phyloP scores from a whole-genome alignment of 768 basidiomycete species.

The Stropharia rugosoannulata region DNA sequence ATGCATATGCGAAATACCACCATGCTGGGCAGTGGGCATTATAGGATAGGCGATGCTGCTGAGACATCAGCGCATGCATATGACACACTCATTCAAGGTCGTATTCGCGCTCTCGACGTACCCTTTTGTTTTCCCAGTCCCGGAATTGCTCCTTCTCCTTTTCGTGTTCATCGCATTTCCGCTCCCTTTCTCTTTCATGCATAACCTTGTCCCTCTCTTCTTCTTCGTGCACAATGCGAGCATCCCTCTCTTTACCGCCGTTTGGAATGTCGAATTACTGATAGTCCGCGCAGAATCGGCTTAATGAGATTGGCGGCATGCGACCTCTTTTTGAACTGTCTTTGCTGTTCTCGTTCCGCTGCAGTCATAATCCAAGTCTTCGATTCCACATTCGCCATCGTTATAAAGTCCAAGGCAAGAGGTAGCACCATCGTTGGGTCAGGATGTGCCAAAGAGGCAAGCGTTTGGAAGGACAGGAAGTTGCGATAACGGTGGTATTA shows the following conservation, averaged over 20 bases:
- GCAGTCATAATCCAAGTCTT: conserved; percentile 70
- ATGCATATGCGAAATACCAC: conserved; percentile 14
- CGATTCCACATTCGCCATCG: conserved; percentile 79
- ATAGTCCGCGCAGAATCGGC: conserved; percentile 50
- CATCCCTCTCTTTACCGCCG: conserved; percentile 24
- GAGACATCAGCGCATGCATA: conserved; percentile 30
- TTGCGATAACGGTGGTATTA: conserved; percentile 63
- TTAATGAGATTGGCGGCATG: conserved; percentile 49
- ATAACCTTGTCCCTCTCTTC: conserved; percentile 35
- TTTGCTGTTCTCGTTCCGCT: conserved; percentile 50
- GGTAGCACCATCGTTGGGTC: conserved; percentile 73
- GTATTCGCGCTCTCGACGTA: conserved; percentile 18
- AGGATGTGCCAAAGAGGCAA: conserved; percentile 67
- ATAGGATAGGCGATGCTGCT: conserved; percentile 33
- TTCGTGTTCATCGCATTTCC: conserved; percentile 21
- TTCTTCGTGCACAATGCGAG: conserved; percentile 30
- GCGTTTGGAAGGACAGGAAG: conserved; percentile 70
- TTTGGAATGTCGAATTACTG: conserved; percentile 49
- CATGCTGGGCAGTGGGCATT: conserved; percentile 14
- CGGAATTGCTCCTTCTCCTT: conserved; percentile 18
- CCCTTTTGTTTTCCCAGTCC: conserved; percentile 20
- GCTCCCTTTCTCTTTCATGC: conserved; percentile 23
- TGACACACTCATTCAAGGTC: conserved; percentile 27
- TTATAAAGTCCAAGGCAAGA: conserved; percentile 68
- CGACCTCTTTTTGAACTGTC: conserved; percentile 45